These are phyloP conservation scores for Petunia axillaris DNA, from an alignment of 257 asterid species.

Conservation along the genomic window DNA sequence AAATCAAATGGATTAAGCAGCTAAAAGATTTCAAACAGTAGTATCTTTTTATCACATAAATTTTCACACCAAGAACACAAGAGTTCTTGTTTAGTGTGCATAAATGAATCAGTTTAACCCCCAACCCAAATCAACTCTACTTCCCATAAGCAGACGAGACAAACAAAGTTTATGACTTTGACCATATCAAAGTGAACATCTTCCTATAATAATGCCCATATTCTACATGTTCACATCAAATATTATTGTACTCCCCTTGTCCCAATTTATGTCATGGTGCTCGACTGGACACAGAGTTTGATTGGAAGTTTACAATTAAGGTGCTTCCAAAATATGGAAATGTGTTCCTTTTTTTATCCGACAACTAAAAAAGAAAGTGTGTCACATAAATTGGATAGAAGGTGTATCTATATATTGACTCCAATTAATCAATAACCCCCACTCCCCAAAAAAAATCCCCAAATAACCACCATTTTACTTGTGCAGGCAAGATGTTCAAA, in stretches of 20 bases:
- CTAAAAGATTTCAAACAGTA: background rate
- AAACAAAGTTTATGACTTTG: background rate
- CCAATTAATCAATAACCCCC: background rate
- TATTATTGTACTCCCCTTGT: too few relatives aligned
- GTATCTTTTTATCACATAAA: background rate
- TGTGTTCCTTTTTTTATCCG: too few relatives aligned
- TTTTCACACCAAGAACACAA: background rate
- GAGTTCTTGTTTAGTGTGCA: background rate
- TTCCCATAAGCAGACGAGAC: background rate
- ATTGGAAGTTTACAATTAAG: too few relatives aligned
- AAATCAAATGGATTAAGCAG: background rate
- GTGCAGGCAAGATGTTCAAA: background rate
- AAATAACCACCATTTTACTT: background rate
- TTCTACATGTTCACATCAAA: background rate
- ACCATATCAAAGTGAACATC: background rate
- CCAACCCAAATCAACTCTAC: background rate
- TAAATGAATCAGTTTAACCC: background rate
- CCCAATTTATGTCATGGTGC: too few relatives aligned
- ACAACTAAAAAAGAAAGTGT: too few relatives aligned
- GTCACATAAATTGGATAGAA: too few relatives aligned
- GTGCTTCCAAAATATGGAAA: too few relatives aligned
- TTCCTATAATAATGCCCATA: background rate
- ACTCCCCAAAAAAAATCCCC: background rate
- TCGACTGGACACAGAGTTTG: too few relatives aligned
- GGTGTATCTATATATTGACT: background rate